These are phyloP conservation scores for Dictyostelium capitatum DNA, from an alignment of 78 protist genomes.

Conservation along the genomic window DNA sequence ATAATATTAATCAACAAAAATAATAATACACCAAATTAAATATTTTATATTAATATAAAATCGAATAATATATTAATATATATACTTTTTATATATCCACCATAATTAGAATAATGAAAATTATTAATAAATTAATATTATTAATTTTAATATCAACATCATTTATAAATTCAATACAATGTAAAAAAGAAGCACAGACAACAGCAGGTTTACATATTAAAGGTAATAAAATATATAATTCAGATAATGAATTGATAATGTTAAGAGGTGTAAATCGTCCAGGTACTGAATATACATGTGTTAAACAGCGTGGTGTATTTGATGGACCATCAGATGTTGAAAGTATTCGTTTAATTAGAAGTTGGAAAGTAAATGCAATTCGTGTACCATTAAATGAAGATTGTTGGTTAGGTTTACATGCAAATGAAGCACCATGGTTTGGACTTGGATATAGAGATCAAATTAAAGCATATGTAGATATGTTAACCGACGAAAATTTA, in stretches of 20 bases:
- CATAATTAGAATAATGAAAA: too few relatives aligned
- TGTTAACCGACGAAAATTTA: slow-evolving; percentile 14
- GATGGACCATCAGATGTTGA: slow-evolving; percentile 51
- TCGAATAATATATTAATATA: too few relatives aligned
- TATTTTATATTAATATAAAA: too few relatives aligned
- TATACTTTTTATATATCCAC: too few relatives aligned
- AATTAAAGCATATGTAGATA: slow-evolving; percentile 24
- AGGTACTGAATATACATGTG: slow-evolving; percentile 74
- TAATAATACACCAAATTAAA: too few relatives aligned
- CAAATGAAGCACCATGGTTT: slow-evolving; percentile 28
- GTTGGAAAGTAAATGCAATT: slow-evolving; percentile 52
- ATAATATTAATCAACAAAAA: too few relatives aligned
- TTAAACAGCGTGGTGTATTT: slow-evolving; percentile 32
- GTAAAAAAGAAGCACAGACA: slow-evolving; percentile 17
- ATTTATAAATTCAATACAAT: neutral
- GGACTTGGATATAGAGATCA: slow-evolving; percentile 31
- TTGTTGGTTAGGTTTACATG: slow-evolving; percentile 62
- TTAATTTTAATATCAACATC: neutral
- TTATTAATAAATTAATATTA: neutral
- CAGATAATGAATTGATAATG: neutral
- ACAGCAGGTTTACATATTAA: slow-evolving; percentile 29
- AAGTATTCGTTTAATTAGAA: slow-evolving; percentile 6
- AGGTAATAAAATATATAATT: slow-evolving; percentile 22
- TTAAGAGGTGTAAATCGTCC: slow-evolving; percentile 65
- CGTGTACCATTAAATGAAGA: slow-evolving; percentile 76